Percentiles rank a stretch among this genome's conserved stretches.
These are phyloP conservation scores for Fusarium newnesense DNA, from an alignment of 2,329 filamentous ascomycete species.

Conservation along the genomic window DNA sequence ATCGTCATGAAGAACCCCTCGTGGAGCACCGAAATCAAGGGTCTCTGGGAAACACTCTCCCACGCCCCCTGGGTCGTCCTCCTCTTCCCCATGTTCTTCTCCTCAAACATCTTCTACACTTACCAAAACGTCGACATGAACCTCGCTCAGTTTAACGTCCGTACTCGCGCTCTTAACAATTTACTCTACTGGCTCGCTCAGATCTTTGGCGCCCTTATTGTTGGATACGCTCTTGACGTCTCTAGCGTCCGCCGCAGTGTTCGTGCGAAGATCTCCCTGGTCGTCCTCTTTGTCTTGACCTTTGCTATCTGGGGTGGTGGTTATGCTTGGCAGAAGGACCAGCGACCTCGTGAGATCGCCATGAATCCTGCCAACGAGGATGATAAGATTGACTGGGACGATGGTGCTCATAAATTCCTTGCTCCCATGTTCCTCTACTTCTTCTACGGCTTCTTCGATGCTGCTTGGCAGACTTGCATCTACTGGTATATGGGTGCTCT, in stretches of 20 bases:
- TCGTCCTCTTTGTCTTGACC: slow-evolving; percentile 57
- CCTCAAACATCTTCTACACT: slow-evolving; percentile 65
- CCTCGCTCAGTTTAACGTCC: slow-evolving; percentile 63
- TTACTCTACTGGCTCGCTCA: slow-evolving; percentile 67
- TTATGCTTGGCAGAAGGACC: slow-evolving; percentile 72
- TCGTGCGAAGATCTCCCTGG: slow-evolving; percentile 60
- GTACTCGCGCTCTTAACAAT: slow-evolving; percentile 65
- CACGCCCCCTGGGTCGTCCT: slow-evolving; percentile 41
- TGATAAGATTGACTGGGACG: slow-evolving; percentile 56
- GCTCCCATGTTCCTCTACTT: slow-evolving; percentile 77
- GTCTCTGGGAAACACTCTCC: slow-evolving; percentile 57
- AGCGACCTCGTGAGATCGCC: slow-evolving; percentile 54
- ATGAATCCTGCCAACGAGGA: slow-evolving; percentile 50
- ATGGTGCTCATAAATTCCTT: slow-evolving; percentile 58
- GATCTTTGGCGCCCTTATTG: slow-evolving; percentile 63
- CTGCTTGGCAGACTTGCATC: slow-evolving; percentile 66
- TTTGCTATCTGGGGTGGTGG: slow-evolving; percentile 69
- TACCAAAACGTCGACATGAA: slow-evolving; percentile 68
- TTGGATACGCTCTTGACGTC: slow-evolving; percentile 58
- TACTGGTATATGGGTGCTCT: slow-evolving; percentile 82
- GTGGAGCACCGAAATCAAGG: slow-evolving; percentile 48
- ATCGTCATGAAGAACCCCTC: slow-evolving; percentile 51
- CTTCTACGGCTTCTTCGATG: slow-evolving; percentile 76
- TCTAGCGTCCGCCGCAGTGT: slow-evolving; percentile 54
- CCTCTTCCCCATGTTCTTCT: slow-evolving; percentile 65